Percentiles rank a stretch among this genome's conserved stretches.
Evolutionary conservation across 1,284 basidiomycete genomes (phyloP).

Genomic region (Cryptococcus sp.): DNA sequence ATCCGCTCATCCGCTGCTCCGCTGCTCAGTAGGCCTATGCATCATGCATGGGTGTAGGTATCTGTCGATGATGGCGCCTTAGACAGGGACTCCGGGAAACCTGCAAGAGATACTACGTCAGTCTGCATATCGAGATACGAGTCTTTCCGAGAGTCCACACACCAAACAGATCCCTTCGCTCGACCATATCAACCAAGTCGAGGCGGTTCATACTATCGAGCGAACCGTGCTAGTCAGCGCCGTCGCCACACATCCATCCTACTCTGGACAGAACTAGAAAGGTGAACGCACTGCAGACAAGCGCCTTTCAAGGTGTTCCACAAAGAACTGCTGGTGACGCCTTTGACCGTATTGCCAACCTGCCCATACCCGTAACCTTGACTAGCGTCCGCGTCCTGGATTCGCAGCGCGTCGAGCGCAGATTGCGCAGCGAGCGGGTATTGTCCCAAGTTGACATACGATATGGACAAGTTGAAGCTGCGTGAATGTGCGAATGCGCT

Average conservation of each 20-base stretch:
- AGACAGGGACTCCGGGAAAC: no score
- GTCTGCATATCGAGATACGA: no score
- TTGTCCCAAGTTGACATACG: constrained; percentile 82
- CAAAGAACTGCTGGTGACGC: constrained; percentile 71
- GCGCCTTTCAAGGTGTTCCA: constrained; percentile 84
- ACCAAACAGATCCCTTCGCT: constrained; percentile 72
- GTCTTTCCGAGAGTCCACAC: no score
- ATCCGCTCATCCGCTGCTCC: no score
- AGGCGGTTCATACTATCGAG: constrained; percentile 61
- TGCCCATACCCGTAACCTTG: constrained; percentile 57
- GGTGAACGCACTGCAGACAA: constrained; percentile 61
- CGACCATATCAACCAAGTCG: constrained; percentile 73
- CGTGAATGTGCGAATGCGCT: constrained; percentile 10
- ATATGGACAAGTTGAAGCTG: constrained; percentile 89
- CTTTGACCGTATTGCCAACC: constrained; percentile 58
- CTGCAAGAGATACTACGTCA: no score
- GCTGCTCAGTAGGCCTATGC: no score
- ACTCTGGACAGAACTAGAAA: neutral
- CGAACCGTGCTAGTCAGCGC: constrained; percentile 6
- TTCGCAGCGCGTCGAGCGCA: constrained; percentile 77
- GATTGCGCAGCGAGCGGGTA: constrained; percentile 82
- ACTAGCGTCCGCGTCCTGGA: constrained; percentile 77
- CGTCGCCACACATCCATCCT: neutral
- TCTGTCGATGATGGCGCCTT: no score
- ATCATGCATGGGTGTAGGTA: no score